These are phyloP conservation scores for Coffea eugenioides DNA, from an alignment of 257 asterid genomes.

Conservation along the genomic window DNA sequence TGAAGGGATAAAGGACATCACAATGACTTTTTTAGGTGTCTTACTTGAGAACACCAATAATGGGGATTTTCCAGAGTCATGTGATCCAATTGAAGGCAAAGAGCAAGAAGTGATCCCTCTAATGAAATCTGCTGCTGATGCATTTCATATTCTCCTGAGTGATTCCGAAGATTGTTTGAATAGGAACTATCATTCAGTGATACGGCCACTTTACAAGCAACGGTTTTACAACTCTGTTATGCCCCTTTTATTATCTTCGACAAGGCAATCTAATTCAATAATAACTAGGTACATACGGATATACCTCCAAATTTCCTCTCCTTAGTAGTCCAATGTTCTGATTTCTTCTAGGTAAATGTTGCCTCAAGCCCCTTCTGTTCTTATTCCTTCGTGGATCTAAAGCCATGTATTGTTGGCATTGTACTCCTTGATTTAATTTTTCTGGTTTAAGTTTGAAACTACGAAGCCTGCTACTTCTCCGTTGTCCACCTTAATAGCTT, in stretches of 20 bases:
- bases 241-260: conserved; percentile 62
- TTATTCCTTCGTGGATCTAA: background rate
- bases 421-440: background rate
- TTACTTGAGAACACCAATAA: conserved; percentile 39
- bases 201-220: conserved; percentile 94
- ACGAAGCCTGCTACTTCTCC: background rate
- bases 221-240: conserved; percentile 72
- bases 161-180: conserved; percentile 81
- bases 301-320: background rate
- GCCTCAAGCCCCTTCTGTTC: background rate
- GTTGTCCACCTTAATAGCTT: background rate
- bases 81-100: conserved; percentile 31
- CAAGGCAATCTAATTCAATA: conserved; percentile 50
- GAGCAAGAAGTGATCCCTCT: conserved; percentile 46
- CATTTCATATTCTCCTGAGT: conserved; percentile 78
- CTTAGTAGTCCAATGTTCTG: background rate
- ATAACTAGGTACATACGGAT: conserved; percentile 45
- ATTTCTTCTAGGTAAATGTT: background rate
- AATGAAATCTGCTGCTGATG: conserved; percentile 78
- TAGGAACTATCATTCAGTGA: conserved; percentile 62
- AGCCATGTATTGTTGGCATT: background rate
- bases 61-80: conserved; percentile 31
- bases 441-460: background rate
- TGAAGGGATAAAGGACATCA: conserved; percentile 72
- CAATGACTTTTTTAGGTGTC: conserved; percentile 59